Conservation (phyloP, 805 yeast species). For the Saturnispora sanitii region DNA sequence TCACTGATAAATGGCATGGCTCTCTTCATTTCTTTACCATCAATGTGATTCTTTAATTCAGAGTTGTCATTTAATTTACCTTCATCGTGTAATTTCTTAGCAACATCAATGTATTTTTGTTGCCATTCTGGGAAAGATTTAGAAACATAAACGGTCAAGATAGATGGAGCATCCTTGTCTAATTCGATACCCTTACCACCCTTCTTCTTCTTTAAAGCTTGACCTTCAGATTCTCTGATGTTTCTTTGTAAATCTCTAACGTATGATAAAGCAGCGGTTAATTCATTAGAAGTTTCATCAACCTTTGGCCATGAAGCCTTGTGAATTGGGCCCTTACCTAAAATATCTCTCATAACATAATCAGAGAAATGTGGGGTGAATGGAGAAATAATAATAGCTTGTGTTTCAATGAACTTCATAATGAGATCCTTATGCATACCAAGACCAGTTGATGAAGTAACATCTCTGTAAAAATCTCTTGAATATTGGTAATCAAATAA, state of each 20-base stretch:
- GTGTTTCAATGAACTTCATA: constrained; percentile 73
- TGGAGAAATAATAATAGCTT: constrained; percentile 78
- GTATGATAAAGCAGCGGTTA: constrained; percentile 65
- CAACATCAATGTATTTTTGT: constrained; percentile 51
- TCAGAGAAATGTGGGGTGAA: constrained; percentile 95
- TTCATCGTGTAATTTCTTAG: constrained; percentile 61
- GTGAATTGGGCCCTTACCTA: constrained; percentile 64
- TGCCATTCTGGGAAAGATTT: constrained; percentile 72
- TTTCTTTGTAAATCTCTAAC: constrained; percentile 70
- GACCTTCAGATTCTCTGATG: constrained; percentile 90
- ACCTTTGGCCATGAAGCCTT: constrained; percentile 69
- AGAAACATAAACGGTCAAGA: constrained; percentile 63
- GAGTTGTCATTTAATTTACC: constrained; percentile 57
- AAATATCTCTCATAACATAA: constrained; percentile 73
- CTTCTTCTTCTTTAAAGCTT: constrained; percentile 76
- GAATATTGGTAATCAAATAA: constrained; percentile 91
- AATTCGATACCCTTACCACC: constrained; percentile 67
- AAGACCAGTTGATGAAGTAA: constrained; percentile 35
- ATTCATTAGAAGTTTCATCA: constrained; percentile 50
- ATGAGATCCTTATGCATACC: constrained; percentile 80
- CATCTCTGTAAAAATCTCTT: constrained; percentile 93
- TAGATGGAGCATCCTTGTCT: constrained; percentile 65
- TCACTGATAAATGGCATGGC: constrained; percentile 95
- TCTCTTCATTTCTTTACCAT: constrained; percentile 85
- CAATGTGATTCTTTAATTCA: constrained; percentile 50